Percentiles rank a stretch among this genome's conserved stretches.
Conservation (phyloP, 345 rosid genomes). For the Citrus sinensis region DVS_A1.0 CM039168.1:1817501-1818000, state of each 20-base stretch:
- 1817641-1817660: slow-evolving; percentile 10
- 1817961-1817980: no score
- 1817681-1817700: slow-evolving; percentile 7
- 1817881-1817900: no score
- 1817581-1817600: neutral
- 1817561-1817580: slow-evolving; percentile 7
- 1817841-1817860: no score
- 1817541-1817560: neutral
- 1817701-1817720: slow-evolving; percentile 7
- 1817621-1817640: slow-evolving; percentile 16
- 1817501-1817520: neutral
- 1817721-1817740: neutral
- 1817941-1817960: no score
- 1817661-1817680: neutral
- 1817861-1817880: no score
- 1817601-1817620: neutral
- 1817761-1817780: neutral
- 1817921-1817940: no score
- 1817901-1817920: no score
- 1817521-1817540: neutral
- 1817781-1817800: no score
- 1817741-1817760: neutral
- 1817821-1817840: no score
- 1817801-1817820: no score
- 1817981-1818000: no score